Conservation (phyloP, 2,329 filamentous ascomycete genomes). For the Herpotrichia juniperi region DNA sequence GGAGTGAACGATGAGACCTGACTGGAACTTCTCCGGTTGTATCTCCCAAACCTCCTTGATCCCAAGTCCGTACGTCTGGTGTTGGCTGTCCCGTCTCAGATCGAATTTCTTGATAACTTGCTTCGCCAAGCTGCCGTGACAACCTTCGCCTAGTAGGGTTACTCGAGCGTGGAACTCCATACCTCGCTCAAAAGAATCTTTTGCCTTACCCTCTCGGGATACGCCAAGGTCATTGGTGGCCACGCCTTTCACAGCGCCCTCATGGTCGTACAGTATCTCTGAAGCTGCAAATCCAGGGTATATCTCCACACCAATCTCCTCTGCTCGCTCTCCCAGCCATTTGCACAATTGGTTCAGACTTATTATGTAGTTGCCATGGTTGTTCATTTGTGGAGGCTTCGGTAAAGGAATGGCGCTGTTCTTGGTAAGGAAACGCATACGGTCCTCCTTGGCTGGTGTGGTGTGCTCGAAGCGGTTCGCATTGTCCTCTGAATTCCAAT, state of each 20-base stretch:
- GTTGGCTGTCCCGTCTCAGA: conserved; percentile 83
- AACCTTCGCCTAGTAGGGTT: conserved; percentile 92
- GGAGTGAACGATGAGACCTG: conserved; percentile 84
- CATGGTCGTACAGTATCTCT: conserved; percentile 84
- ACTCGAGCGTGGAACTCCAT: conserved; percentile 98
- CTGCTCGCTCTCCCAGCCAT: conserved; percentile 95
- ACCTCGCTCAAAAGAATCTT: conserved; percentile 89
- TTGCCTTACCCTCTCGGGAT: conserved; percentile 79
- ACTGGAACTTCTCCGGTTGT: conserved; percentile 87
- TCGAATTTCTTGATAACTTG: conserved; percentile 95
- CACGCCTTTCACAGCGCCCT: conserved; percentile 90
- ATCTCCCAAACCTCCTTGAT: conserved; percentile 99
- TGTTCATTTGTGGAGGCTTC: conserved; percentile 95
- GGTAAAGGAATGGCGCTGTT: conserved; percentile 79
- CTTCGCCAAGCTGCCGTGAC: conserved; percentile 93
- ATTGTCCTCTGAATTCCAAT: conserved; percentile 92
- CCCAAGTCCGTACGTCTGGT: conserved; percentile 93
- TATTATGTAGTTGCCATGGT: conserved; percentile 97
- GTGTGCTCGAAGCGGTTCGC: conserved; percentile 84
- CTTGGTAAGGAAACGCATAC: conserved; percentile 94
- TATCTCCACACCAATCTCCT: conserved; percentile 93
- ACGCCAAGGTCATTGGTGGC: conserved; percentile 95
- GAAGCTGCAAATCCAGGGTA: conserved; percentile 96
- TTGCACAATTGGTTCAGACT: conserved; percentile 93
- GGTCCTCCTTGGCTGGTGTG: conserved; percentile 81